These are phyloP conservation scores for Fraxinus nigra DNA, from an alignment of 305 asterid genomes.

Conservation along the genomic window DNA sequence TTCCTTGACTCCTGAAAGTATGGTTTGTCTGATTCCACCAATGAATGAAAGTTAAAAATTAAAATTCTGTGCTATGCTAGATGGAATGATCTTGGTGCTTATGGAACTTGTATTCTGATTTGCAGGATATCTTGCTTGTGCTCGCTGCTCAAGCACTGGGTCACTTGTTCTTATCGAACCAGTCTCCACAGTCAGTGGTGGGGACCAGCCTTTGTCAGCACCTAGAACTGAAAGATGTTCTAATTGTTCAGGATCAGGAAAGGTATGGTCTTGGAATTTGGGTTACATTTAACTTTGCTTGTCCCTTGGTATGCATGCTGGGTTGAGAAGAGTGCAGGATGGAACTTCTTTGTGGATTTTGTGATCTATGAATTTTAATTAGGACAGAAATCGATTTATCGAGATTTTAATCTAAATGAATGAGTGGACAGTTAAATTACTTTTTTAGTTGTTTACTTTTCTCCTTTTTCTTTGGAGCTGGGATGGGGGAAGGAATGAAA, in stretches of 20 bases:
- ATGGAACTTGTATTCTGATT: slow-evolving; percentile 14
- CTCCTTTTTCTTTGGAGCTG: not conserved
- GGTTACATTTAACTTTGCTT: not conserved
- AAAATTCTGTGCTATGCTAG: not conserved
- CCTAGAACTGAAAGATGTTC: slow-evolving; percentile 88
- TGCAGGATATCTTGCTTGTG: slow-evolving; percentile 96
- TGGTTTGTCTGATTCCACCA: not conserved
- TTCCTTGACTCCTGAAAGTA: not conserved
- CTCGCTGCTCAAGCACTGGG: slow-evolving; percentile 86
- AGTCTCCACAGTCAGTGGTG: slow-evolving; percentile 49
- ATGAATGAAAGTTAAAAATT: not conserved
- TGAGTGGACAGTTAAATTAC: not conserved
- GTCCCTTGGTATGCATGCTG: not conserved
- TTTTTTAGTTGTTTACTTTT: not conserved
- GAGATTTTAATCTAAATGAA: not conserved
- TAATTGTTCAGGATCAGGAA: slow-evolving; percentile 88
- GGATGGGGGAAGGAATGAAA: not conserved
- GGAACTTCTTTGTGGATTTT: not conserved
- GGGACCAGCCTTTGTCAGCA: slow-evolving; percentile 55
- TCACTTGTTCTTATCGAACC: slow-evolving; percentile 79
- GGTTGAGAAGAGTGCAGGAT: not conserved
- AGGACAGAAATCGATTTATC: not conserved
- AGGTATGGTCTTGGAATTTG: slow-evolving; percentile 41
- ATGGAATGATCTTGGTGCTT: slow-evolving; percentile 2
- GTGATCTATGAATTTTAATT: not conserved